Evolutionary conservation across 169 alveolate genomes (phyloP).

Genomic region (Sarcocystis neurona): DNA sequence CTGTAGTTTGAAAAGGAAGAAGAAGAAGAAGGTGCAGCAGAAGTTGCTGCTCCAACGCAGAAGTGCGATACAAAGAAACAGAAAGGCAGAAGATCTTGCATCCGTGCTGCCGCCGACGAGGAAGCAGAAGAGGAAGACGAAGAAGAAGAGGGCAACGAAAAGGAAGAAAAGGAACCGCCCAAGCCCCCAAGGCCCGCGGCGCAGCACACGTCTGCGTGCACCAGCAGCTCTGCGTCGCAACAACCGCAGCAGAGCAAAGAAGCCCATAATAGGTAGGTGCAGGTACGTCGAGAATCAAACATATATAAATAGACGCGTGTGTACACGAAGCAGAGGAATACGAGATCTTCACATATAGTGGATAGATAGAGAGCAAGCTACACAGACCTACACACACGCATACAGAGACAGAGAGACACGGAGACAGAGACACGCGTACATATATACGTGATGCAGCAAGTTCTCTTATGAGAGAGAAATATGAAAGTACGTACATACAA

Average conservation of each 20-base stretch:
- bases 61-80: constrained; percentile 16
- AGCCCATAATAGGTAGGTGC: not conserved
- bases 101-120: not conserved
- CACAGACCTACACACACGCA: no score
- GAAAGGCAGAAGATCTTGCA: not conserved
- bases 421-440: no score
- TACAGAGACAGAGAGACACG: no score
- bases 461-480: no score
- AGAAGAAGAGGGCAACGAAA: not conserved
- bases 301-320: no score
- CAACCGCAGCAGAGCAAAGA: not conserved
- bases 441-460: no score
- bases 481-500: no score
- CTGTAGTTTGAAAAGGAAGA: not conserved
- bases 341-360: no score
- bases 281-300: no score
- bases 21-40: not conserved
- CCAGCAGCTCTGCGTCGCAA: not conserved
- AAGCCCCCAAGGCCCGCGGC: not conserved
- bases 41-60: not conserved
- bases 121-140: not conserved
- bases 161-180: not conserved
- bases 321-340: no score
- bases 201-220: not conserved
- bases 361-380: no score